A percentile compares a stretch with the other conserved stretches of the same genome.
Evolutionary conservation across 345 rosid genomes (phyloP).

Genomic region (Abelmoschus esculentus): DNA sequence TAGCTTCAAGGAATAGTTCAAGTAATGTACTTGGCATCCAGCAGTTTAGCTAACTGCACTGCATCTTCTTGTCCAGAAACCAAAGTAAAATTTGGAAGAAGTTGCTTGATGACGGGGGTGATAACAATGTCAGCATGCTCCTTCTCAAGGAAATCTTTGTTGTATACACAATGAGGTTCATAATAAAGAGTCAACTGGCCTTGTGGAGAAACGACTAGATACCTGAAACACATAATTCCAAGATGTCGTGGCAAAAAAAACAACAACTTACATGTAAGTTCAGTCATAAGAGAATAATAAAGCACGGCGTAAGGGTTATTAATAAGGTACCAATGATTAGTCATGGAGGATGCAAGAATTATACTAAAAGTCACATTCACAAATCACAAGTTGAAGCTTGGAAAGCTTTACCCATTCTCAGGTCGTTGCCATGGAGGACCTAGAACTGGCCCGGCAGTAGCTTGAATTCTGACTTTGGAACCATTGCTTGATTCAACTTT

Average conservation of each 20-base stretch:
- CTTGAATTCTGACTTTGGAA: slow-evolving; percentile 49
- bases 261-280: neutral
- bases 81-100: slow-evolving; percentile 76
- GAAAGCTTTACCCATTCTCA: slow-evolving; percentile 63
- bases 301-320: neutral
- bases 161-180: slow-evolving; percentile 82
- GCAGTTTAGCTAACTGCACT: slow-evolving; percentile 66
- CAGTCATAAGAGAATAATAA: neutral
- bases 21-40: slow-evolving; percentile 59
- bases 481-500: slow-evolving; percentile 44
- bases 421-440: slow-evolving; percentile 99
- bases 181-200: slow-evolving; percentile 67
- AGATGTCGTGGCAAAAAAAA: neutral
- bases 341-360: neutral
- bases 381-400: slow-evolving; percentile 1
- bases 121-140: slow-evolving; percentile 75
- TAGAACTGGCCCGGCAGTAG: slow-evolving; percentile 65
- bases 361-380: too few species aligned
- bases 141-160: slow-evolving; percentile 44
- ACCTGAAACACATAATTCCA: slow-evolving; percentile 32
- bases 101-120: slow-evolving; percentile 87
- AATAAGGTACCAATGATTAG: neutral
- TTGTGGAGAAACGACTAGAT: slow-evolving; percentile 47
- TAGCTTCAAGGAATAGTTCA: neutral
- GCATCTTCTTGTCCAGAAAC: slow-evolving; percentile 98